Evolutionary conservation across 495 filamentous ascomycete species (phyloP).

Genomic region (Aspergillus conjunctus): DNA sequence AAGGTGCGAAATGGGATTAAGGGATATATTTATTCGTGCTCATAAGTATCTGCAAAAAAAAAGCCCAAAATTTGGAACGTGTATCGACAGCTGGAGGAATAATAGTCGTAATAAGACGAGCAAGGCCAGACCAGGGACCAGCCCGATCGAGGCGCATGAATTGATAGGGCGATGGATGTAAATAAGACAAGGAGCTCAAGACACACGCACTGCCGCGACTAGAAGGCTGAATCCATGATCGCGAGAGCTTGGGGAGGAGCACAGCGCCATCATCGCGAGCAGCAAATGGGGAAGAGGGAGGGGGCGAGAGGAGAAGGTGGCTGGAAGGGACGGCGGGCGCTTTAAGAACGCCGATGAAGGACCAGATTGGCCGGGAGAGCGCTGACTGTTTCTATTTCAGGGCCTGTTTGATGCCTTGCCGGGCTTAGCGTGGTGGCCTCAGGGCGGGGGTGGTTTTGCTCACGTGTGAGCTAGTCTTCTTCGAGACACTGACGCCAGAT

Average conservation of each 20-base stretch:
- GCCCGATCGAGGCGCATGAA: slow-evolving; percentile 25
- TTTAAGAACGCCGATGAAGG: slow-evolving; percentile 25
- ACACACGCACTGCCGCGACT: slow-evolving; percentile 8
- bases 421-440: slow-evolving; percentile 31
- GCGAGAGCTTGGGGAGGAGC: slow-evolving; percentile 7
- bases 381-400: slow-evolving; percentile 37
- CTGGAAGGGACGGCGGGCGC: slow-evolving; percentile 27
- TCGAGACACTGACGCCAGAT: neutral
- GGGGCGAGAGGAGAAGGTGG: slow-evolving; percentile 22
- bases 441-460: slow-evolving; percentile 32
- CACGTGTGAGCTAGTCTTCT: slow-evolving; percentile 4
- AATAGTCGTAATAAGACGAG: slow-evolving; percentile 11
- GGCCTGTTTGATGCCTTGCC: slow-evolving; percentile 22
- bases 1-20: neutral
- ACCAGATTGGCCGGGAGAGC: slow-evolving; percentile 17
- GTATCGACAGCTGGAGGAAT: slow-evolving; percentile 13
- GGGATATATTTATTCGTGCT: neutral
- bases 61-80: slow-evolving; percentile 1
- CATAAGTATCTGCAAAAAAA: slow-evolving; percentile 14
- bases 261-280: slow-evolving; percentile 21
- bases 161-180: slow-evolving; percentile 9
- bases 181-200: slow-evolving; percentile 1
- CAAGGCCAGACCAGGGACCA: slow-evolving; percentile 25
- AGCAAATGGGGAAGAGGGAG: slow-evolving; percentile 17
- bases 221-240: slow-evolving; percentile 16